Evolutionary conservation across 2,329 filamentous ascomycete species (phyloP).

Genomic region (Cercospora brassicicola): DNA sequence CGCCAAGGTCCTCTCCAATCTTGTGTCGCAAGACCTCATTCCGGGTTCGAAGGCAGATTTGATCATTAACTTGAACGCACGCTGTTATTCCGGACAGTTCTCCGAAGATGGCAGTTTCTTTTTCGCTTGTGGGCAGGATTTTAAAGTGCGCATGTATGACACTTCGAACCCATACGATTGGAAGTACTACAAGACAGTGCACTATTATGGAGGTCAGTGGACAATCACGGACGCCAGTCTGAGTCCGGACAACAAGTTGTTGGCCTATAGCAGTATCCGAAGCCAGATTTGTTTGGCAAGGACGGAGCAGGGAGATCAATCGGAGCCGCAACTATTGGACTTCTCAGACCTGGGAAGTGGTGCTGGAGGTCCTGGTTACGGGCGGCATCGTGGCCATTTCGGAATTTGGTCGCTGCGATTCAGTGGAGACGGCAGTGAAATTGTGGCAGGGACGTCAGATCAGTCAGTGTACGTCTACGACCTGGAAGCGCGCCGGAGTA

Average conservation of each 20-base stretch:
- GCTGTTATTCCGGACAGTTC: slow-evolving; percentile 94
- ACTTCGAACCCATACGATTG: slow-evolving; percentile 93
- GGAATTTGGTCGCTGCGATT: slow-evolving; percentile 84
- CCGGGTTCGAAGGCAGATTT: slow-evolving; percentile 77
- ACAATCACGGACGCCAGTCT: slow-evolving; percentile 92
- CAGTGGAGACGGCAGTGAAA: slow-evolving; percentile 83
- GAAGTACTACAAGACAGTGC: slow-evolving; percentile 91
- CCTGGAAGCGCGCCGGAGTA: slow-evolving; percentile 73
- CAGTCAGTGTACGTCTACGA: slow-evolving; percentile 86
- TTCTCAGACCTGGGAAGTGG: slow-evolving; percentile 57
- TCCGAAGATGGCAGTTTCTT: slow-evolving; percentile 98
- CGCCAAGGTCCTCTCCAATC: slow-evolving; percentile 61
- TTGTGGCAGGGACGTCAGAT: slow-evolving; percentile 83
- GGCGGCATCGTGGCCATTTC: slow-evolving; percentile 35
- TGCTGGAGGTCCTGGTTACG: slow-evolving; percentile 34
- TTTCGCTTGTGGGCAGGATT: slow-evolving; percentile 88
- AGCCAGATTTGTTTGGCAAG: slow-evolving; percentile 80
- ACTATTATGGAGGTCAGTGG: slow-evolving; percentile 93
- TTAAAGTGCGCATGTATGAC: slow-evolving; percentile 94
- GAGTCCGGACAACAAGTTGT: slow-evolving; percentile 85
- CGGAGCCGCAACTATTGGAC: slow-evolving; percentile 77
- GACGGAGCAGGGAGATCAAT: slow-evolving; percentile 78
- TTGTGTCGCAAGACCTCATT: slow-evolving; percentile 71
- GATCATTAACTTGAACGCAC: slow-evolving; percentile 80
- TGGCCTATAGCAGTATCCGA: slow-evolving; percentile 88